These are phyloP conservation scores for Cerrena zonata DNA, from an alignment of 1,284 basidiomycete genomes.

Conservation along the genomic window DNA sequence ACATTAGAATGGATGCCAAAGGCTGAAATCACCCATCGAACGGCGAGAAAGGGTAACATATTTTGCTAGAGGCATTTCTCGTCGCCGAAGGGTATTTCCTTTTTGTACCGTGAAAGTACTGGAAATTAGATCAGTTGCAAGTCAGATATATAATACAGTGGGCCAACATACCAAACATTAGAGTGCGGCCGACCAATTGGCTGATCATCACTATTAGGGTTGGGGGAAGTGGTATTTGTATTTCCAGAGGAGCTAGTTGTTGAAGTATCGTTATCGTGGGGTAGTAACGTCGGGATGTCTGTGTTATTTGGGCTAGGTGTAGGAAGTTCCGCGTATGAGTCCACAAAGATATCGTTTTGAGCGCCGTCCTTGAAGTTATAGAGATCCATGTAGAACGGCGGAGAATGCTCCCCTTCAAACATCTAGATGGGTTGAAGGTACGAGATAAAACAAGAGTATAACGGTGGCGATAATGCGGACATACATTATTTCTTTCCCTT, in stretches of 20 bases:
- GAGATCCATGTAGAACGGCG: conserved; percentile 51
- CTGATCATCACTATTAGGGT: too few relatives aligned
- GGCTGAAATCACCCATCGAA: background rate
- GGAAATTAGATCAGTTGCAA: too few relatives aligned
- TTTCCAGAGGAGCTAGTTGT: background rate
- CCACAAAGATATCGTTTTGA: conserved; percentile 60
- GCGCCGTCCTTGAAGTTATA: conserved; percentile 57
- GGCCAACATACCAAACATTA: too few relatives aligned
- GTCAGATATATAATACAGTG: too few relatives aligned
- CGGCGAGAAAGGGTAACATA: background rate
- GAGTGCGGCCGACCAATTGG: too few relatives aligned
- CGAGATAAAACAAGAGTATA: background rate
- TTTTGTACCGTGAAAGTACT: background rate
- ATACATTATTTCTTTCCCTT: conserved; percentile 30
- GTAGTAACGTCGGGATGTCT: conserved; percentile 5
- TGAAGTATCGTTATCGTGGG: background rate
- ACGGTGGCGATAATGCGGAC: conserved; percentile 1
- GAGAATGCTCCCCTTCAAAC: conserved; percentile 48
- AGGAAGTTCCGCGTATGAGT: conserved; percentile 24
- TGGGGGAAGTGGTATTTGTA: too few relatives aligned
- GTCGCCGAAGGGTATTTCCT: background rate
- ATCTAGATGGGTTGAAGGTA: too few relatives aligned
- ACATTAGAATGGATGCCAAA: conserved; percentile 1
- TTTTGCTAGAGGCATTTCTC: background rate
- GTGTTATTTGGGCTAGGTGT: conserved; percentile 8